Percentiles rank a stretch among this genome's conserved stretches.
phyloP scores from a whole-genome alignment of 1,284 basidiomycete genomes.

The Ganoderma resinaceum region DNA sequence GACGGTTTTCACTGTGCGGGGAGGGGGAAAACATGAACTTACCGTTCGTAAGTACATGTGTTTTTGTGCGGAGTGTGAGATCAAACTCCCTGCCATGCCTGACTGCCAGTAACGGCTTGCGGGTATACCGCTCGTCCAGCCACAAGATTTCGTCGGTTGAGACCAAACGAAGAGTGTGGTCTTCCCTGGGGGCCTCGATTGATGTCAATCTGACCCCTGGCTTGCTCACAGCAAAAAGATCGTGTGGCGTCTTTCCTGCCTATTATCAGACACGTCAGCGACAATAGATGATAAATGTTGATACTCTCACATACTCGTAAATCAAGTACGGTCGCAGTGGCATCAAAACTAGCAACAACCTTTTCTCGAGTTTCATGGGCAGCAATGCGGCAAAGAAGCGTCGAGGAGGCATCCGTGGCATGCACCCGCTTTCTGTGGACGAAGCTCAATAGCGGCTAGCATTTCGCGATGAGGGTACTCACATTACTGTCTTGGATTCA shows the following conservation, averaged over 20 bases:
- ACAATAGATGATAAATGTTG: background rate
- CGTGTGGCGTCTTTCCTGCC: slow-evolving; percentile 34
- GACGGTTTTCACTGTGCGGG: background rate
- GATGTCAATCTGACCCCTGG: slow-evolving; percentile 55
- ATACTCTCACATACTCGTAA: slow-evolving; percentile 48
- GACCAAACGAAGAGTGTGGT: slow-evolving; percentile 56
- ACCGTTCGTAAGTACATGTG: slow-evolving; percentile 48
- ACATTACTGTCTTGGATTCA: slow-evolving; percentile 26
- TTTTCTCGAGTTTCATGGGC: slow-evolving; percentile 16
- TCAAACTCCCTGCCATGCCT: slow-evolving; percentile 69
- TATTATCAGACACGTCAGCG: slow-evolving; percentile 14
- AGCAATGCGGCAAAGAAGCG: slow-evolving; percentile 16
- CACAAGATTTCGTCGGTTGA: slow-evolving; percentile 70
- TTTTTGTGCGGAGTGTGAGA: slow-evolving; percentile 55
- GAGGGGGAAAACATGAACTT: slow-evolving; percentile 21
- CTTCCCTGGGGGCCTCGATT: slow-evolving; percentile 50
- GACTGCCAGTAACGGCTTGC: slow-evolving; percentile 63
- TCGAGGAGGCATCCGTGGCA: background rate
- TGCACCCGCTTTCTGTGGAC: slow-evolving; percentile 27
- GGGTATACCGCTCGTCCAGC: slow-evolving; percentile 66
- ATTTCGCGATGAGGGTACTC: background rate
- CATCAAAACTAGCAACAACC: slow-evolving; percentile 43
- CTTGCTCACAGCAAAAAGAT: slow-evolving; percentile 45
- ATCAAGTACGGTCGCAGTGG: slow-evolving; percentile 49
- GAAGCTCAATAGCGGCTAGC: too few relatives aligned